Base-by-base conservation (phyloP, 306 rosid genomes). In the Cicer cuneatum region DNA sequence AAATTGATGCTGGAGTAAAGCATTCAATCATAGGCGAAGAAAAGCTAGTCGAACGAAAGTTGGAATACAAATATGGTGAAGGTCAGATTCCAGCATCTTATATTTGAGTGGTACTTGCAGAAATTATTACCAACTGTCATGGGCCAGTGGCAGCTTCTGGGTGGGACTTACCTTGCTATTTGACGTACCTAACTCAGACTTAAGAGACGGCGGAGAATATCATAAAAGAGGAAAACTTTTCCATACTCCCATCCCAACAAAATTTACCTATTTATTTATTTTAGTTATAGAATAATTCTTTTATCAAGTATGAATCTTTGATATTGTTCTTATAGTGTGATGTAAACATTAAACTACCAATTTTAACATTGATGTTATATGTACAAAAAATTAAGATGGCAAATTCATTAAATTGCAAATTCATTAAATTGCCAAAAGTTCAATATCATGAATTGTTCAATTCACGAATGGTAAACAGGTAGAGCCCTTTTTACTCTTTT, bases 61-160 rank as follows among this genome's bases (percentile, higher is more conserved):
- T 65, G 67, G 49, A 69, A 56, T 11, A 38, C 12, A 63, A 40
- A n/a, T 47, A 51, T 7, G 38, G 78, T 33, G 54, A 74, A 56
- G 62, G 18, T 49, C 39, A 5, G 24, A 21, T 58, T 76, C 21
- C 68, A 62, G 82, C 79, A 58, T 78, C 70, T 39, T 61, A 21
- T 35, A 41, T 51, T 39, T 19, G 52, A 46, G 68, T 41, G 56
- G 18, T 75, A 39, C 49, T 49, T 24, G 54, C 63, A 69, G 74
- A 58, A 72, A 64, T 51, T 2, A 61, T 46, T 51, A 37, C 66
- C 59, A 45, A 19, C 75, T 9, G 49, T n/a, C 53, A 43, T 61
- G 66, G 47, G 57, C 47, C 60, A 35, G 43, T 64, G 59, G 63
- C 13, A 42, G 19, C 48, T 49, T 40, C 35, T 46, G 21, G 46